Evolutionary conservation across 306 rosid genomes (phyloP), one percentile per base, ranked within the genome.

Genomic region (Vigna unguiculata): DNA sequence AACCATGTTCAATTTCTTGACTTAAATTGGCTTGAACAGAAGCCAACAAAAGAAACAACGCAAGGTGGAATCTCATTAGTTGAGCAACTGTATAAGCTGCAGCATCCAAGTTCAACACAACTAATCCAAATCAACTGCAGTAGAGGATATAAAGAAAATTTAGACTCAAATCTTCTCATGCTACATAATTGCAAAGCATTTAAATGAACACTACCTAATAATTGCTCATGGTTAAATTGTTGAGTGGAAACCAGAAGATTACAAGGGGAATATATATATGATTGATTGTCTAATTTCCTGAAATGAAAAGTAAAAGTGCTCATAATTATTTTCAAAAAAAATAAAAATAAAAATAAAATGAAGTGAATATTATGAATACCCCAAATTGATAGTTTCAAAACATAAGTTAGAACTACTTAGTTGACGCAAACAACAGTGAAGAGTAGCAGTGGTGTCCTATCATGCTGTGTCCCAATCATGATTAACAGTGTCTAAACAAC

Each of bases 1-100:
- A 85, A 75, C 83, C 85, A 73, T 81, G 80, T n/a, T 54, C 69
- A 16, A 86, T 66, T 48, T 80, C 88, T 83, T 87, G 93, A 78
- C 93, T 90, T 46, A 88, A 84, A 77, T 85, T 66, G 41, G 73
- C 80, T 36, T 82, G 93, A 64, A 92, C 70, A 84, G 83, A 85
- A 78, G 81, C 86, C 81, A 87, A 79, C 75, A 84, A 9, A 74
- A 92, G 81, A 80, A 92, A 66, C 77, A 89, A 54, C 69, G 83
- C 70, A 81, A 90, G 69, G 77, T 74, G 59, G 87, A 84, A 60
- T 65, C 76, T 87, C 98, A 91, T 91, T 54, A 43, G 55, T 55
- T 70, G 67, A 78, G 78, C 86, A 49, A 69, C 20, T 58, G 48
- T 60, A 60, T 32, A 4, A 30, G 21, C 65, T 57, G 80, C 63